Conservation (phyloP, 2,329 filamentous ascomycete species). For the Scorias spongiosa region DNA sequence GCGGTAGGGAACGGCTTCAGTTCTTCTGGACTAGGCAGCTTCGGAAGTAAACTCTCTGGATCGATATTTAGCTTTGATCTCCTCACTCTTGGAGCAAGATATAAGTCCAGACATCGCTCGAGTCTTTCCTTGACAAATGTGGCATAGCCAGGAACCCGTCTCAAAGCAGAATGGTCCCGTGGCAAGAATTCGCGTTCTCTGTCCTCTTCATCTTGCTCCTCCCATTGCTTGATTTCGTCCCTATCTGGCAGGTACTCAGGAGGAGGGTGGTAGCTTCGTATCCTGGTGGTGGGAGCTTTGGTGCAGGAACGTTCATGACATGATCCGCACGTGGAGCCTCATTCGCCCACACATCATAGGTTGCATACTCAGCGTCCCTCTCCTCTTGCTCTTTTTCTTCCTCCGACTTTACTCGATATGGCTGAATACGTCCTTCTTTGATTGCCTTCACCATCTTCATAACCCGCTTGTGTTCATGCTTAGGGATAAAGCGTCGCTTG, state of each 20-base stretch:
- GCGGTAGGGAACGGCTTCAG: conserved; percentile 88
- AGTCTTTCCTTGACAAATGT: conserved; percentile 90
- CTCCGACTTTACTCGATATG: conserved; percentile 66
- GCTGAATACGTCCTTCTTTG: conserved; percentile 80
- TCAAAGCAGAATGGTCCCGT: conserved; percentile 64
- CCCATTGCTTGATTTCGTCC: conserved; percentile 73
- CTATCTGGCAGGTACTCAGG: conserved; percentile 81
- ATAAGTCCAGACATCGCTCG: conserved; percentile 86
- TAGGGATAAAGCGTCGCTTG: conserved; percentile 87
- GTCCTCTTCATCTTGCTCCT: conserved; percentile 76
- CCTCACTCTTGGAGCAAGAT: conserved; percentile 79
- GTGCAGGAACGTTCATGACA: conserved; percentile 86
- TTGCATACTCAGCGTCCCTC: conserved; percentile 53
- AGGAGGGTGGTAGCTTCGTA: conserved; percentile 94
- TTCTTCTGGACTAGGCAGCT: conserved; percentile 83
- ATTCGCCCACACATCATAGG: conserved; percentile 90
- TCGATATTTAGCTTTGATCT: conserved; percentile 96
- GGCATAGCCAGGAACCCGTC: conserved; percentile 84
- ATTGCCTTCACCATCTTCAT: conserved; percentile 98
- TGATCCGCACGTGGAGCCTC: conserved; percentile 71
- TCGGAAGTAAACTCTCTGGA: conserved; percentile 78
- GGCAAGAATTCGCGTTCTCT: conserved; percentile 80
- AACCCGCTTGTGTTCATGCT: conserved; percentile 88
- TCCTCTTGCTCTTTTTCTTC: conserved; percentile 41
- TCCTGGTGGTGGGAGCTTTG: conserved; percentile 81